These are phyloP conservation scores for Fraxinus americana DNA, from an alignment of 257 asterid species.

Conservation along the genomic window DNA sequence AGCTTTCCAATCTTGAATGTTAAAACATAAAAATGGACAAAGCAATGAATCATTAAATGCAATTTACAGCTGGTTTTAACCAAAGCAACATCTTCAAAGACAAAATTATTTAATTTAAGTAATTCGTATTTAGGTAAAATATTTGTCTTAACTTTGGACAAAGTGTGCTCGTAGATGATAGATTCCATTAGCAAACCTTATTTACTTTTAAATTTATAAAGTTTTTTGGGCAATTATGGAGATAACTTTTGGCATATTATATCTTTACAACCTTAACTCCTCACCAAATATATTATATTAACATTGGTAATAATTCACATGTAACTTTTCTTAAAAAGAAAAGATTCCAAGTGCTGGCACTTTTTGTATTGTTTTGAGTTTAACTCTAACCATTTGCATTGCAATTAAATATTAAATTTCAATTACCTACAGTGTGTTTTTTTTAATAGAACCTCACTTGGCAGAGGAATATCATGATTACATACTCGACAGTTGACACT, in stretches of 20 bases:
- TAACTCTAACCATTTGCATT: background rate
- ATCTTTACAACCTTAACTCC: constrained; percentile 1
- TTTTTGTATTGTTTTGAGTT: background rate
- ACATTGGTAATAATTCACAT: background rate
- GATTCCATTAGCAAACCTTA: background rate
- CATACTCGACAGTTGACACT: too few relatives aligned
- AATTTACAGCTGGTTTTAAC: background rate
- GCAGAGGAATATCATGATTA: too few relatives aligned
- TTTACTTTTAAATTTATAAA: background rate
- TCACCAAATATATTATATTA: background rate
- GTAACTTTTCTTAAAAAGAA: background rate
- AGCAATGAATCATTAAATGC: background rate
- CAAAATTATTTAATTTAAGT: constrained; percentile 19
- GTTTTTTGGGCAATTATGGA: constrained; percentile 19
- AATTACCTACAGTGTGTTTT: background rate
- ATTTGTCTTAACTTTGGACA: background rate
- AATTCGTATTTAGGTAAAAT: background rate
- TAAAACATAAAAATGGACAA: constrained; percentile 3
- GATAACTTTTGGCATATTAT: constrained; percentile 23
- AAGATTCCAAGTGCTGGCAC: constrained; percentile 4
- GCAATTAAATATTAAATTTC: background rate
- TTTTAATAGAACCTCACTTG: too few relatives aligned
- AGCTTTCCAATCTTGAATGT: background rate
- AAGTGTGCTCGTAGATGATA: background rate
- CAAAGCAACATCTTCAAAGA: background rate